Conservation (phyloP, 2,329 filamentous ascomycete species). For the Cytospora chrysosperma region DNA sequence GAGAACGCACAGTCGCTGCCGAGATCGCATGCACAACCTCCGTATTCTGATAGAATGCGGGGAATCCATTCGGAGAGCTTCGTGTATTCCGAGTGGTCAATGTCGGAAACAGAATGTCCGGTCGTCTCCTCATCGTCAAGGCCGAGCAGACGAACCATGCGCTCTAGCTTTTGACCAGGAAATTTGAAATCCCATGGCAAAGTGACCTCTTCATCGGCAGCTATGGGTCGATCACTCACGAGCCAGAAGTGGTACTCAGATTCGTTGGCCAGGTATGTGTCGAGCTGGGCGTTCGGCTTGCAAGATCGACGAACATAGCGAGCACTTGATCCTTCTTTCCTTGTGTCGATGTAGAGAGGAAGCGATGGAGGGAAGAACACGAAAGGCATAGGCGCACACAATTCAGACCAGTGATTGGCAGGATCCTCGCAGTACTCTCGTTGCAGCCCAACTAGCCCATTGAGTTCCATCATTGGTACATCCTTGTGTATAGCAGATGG, state of each 20-base stretch:
- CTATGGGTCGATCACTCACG: constrained; percentile 75
- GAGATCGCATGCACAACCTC: constrained; percentile 73
- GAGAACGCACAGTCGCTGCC: constrained; percentile 63
- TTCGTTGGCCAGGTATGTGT: constrained; percentile 76
- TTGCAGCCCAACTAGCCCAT: constrained; percentile 72
- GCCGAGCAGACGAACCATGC: constrained; percentile 60
- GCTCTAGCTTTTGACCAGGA: constrained; percentile 52
- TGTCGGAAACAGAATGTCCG: constrained; percentile 50
- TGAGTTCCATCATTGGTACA: constrained; percentile 66
- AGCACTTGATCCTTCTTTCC: constrained; percentile 79
- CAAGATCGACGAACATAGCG: constrained; percentile 93
- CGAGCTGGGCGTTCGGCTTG: constrained; percentile 81
- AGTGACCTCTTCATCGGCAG: constrained; percentile 61
- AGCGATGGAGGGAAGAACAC: constrained; percentile 86
- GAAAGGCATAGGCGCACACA: constrained; percentile 66
- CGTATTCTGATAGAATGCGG: constrained; percentile 72
- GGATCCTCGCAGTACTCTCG: constrained; percentile 68
- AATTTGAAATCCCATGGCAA: constrained; percentile 67
- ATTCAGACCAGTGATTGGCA: constrained; percentile 66
- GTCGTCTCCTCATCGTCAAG: constrained; percentile 58
- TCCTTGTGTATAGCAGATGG: constrained; percentile 55
- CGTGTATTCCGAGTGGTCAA: constrained; percentile 60
- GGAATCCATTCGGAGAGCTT: constrained; percentile 64
- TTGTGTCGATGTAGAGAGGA: constrained; percentile 89
- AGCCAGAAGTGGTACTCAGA: constrained; percentile 92